Evolutionary conservation across 2,329 filamentous ascomycete genomes (phyloP).

Genomic region (Ascochyta rabiei): DNA sequence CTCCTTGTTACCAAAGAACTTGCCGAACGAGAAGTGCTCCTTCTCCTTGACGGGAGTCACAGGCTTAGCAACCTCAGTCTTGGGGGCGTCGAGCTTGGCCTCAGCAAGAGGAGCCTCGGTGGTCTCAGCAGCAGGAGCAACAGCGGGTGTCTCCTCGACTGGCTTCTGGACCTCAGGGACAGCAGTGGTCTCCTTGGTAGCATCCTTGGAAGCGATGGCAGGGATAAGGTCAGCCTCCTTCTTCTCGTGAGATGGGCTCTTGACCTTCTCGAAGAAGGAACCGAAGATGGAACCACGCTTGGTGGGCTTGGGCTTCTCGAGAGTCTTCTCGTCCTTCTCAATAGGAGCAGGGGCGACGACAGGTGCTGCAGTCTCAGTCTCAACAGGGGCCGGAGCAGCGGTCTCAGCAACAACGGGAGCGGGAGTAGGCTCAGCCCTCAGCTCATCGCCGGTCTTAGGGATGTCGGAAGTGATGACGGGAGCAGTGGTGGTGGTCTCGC

Average conservation of each 20-base stretch:
- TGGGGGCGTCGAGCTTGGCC: constrained; percentile 34
- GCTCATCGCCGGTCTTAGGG: constrained; percentile 34
- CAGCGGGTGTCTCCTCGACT: constrained; percentile 47
- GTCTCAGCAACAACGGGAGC: constrained; percentile 50
- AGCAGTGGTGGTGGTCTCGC: constrained; percentile 42
- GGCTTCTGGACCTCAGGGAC: constrained; percentile 43
- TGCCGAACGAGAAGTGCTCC: constrained; percentile 61
- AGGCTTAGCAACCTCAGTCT: constrained; percentile 39
- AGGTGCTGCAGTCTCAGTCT: constrained; percentile 48
- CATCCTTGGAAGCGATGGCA: constrained; percentile 40
- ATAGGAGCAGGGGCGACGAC: constrained; percentile 18
- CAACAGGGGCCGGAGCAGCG: constrained; percentile 29
- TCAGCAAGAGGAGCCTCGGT: constrained; percentile 34
- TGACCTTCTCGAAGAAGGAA: constrained; percentile 68
- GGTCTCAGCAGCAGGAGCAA: constrained; percentile 37
- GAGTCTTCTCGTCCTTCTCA: constrained; percentile 47
- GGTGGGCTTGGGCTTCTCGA: constrained; percentile 63
- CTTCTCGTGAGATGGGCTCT: constrained; percentile 64
- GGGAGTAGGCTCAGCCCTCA: constrained; percentile 54
- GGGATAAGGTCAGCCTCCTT: constrained; percentile 69
- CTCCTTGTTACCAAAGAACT: constrained; percentile 58
- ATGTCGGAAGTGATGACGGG: constrained; percentile 43
- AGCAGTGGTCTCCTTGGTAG: constrained; percentile 56
- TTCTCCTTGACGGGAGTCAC: constrained; percentile 53
- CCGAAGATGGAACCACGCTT: constrained; percentile 89